phyloP scores from a whole-genome alignment of 495 filamentous ascomycete species.

The Apodospora peruviana region DNA sequence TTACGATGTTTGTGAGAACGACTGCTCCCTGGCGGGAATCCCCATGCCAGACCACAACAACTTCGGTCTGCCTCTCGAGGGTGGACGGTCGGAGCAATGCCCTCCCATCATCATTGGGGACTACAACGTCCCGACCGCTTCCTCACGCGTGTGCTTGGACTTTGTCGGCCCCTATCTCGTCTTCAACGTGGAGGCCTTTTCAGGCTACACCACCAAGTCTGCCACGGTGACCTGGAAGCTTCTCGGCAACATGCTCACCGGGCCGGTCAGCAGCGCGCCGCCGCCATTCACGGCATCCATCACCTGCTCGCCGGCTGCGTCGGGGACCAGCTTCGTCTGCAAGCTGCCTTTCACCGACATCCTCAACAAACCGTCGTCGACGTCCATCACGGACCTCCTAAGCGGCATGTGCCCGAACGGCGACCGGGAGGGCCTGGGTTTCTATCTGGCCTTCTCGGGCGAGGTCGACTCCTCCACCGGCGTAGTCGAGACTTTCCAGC shows the following conservation, averaged over 20 bases:
- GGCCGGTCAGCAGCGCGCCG: background rate
- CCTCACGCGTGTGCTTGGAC: constrained; percentile 8
- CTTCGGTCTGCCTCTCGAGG: constrained; percentile 5
- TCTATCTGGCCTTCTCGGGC: constrained; percentile 9
- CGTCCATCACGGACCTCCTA: constrained; percentile 1
- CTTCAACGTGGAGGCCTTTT: constrained; percentile 13
- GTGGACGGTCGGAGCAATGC: constrained; percentile 9
- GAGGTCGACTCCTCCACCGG: background rate
- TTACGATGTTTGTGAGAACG: constrained; percentile 8
- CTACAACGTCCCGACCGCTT: background rate
- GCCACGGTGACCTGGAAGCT: constrained; percentile 6
- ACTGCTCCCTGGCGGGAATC: constrained; percentile 7
- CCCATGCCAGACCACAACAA: constrained; percentile 10
- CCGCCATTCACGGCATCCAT: constrained; percentile 2
- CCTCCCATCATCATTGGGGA: constrained; percentile 5
- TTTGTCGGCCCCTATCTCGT: constrained; percentile 3
- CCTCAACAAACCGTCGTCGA: constrained; percentile 1
- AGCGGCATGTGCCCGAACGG: constrained; percentile 12
- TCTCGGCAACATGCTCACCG: background rate
- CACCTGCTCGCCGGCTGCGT: background rate
- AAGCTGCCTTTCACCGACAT: constrained; percentile 13
- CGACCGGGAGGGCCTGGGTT: constrained; percentile 3
- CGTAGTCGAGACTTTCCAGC: background rate
- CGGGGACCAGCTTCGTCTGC: constrained; percentile 2
- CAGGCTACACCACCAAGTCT: constrained; percentile 7